Evolutionary conservation across 2,329 filamentous ascomycete genomes (phyloP).

Genomic region (Cladobotryum protrusum): DNA sequence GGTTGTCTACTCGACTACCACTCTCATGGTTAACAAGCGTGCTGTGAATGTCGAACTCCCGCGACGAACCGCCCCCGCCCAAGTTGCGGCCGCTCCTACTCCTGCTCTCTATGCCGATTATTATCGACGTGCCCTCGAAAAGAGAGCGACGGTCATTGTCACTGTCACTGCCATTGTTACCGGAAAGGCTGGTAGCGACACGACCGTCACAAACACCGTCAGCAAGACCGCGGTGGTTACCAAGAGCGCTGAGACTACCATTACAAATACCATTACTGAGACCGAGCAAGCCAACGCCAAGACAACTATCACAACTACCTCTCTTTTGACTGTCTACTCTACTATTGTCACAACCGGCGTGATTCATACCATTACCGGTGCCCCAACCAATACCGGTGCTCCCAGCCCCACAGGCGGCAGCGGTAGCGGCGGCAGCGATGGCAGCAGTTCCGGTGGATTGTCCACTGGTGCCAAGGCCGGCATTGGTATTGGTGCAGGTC

Average conservation of each 20-base stretch:
- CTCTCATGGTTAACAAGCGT: conserved; percentile 27
- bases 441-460: conserved; percentile 23
- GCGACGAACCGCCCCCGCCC: conserved; percentile 19
- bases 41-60: conserved; percentile 19
- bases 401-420: conserved; percentile 16
- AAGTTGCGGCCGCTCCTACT: conserved; percentile 14
- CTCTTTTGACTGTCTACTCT: conserved; percentile 30
- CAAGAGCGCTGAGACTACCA: conserved; percentile 20
- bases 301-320: conserved; percentile 33
- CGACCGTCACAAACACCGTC: conserved; percentile 26
- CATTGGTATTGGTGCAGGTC: conserved; percentile 35
- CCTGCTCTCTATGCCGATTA: conserved; percentile 10
- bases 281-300: conserved; percentile 29
- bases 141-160: conserved; percentile 27
- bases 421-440: conserved; percentile 12
- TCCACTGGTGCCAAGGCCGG: conserved; percentile 39
- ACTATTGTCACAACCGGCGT: conserved; percentile 27
- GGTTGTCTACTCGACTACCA: conserved; percentile 30
- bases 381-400: conserved; percentile 18
- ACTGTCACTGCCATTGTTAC: conserved; percentile 29
- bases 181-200: conserved; percentile 16
- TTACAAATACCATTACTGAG: conserved; percentile 26
- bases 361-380: conserved; percentile 21
- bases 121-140: conserved; percentile 19
- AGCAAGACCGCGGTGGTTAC: neutral